Evolutionary conservation across 1,284 basidiomycete genomes (phyloP).

Genomic region (Tilletia walkeri): DNA sequence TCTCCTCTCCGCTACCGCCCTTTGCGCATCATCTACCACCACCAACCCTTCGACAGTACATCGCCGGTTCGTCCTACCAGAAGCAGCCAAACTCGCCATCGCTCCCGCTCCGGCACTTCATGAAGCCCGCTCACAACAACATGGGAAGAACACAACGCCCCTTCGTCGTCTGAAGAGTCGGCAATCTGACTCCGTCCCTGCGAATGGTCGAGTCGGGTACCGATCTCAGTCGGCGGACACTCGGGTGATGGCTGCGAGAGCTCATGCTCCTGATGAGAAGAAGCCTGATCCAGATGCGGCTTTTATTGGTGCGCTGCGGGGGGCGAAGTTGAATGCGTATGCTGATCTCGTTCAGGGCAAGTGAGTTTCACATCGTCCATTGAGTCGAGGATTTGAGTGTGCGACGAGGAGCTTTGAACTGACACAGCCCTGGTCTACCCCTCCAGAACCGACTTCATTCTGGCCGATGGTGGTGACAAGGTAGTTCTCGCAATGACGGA

Average conservation of each 20-base stretch:
- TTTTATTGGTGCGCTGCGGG: neutral
- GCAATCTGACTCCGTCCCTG: too few relatives aligned
- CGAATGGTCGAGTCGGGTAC: too few relatives aligned
- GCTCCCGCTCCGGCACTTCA: too few relatives aligned
- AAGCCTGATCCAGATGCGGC: neutral
- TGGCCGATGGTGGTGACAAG: slow-evolving; percentile 1
- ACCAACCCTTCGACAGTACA: too few relatives aligned
- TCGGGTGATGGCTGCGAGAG: neutral
- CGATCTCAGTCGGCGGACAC: too few relatives aligned
- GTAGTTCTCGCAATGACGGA: neutral
- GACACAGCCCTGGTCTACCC: neutral
- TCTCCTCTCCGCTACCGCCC: too few relatives aligned
- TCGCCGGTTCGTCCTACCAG: too few relatives aligned
- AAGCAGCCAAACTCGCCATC: too few relatives aligned
- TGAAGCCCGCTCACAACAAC: too few relatives aligned
- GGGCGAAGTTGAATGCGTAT: neutral
- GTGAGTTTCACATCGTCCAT: neutral
- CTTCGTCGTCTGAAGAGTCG: too few relatives aligned
- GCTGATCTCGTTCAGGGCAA: neutral
- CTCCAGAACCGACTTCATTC: slow-evolving; percentile 14
- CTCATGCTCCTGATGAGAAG: neutral
- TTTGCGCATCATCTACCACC: too few relatives aligned
- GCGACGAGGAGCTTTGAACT: neutral
- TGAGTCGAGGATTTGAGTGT: neutral
- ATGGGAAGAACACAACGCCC: too few relatives aligned